Base-by-base conservation (phyloP, 1,139 yeast genomes). In the Suhomyces bribrorum region DNA sequence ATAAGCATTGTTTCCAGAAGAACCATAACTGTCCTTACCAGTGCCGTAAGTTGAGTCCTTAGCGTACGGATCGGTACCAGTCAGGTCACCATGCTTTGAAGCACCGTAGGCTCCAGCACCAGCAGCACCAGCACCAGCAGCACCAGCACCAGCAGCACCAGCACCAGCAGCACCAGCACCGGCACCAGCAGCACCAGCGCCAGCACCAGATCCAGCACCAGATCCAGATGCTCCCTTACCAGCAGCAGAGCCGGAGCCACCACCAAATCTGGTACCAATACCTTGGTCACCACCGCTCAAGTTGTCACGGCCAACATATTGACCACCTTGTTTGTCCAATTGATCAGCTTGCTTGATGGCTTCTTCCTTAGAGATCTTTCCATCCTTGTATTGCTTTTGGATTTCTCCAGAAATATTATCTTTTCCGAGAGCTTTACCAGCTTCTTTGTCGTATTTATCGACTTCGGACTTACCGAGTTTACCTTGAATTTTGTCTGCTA, bases 401-500 rank as follows among this genome's bases (percentile, higher is more conserved):
- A 53, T 48, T 36, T 61, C 63, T 5, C 57, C 54, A 14, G 61
- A 47, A 9, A 58, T 41, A 9, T 46, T 47, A 14, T 60, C 66
- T 40, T 52, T 53, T 17, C 62, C 63, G 11, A 55, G 34, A 32
- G 48, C 49, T 37, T 50, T 48, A 16, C 59, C 59, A 13, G 50
- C 61, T 38, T 52, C 46, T 44, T 54, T 47, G 47, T 56, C 59
- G 34, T 36, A 26, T 5, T 54, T 37, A 27, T 29, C 18, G 25
- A 24, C 31, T 26, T 41, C 58, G 41, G 46, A 44, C 48, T 58
- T 53, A 30, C 59, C 55, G 36, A 66, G 53, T 41, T 63, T 66
- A 34, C 59, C 54, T 47, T 53, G 56, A 43, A 66, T 49, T 48
- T 64, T 66, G 48, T 65, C 70, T 26, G 66, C 51, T 33, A 66